phyloP scores from a whole-genome alignment of 2,329 filamentous ascomycete genomes.

The Taxawa tesnikishii region DNA sequence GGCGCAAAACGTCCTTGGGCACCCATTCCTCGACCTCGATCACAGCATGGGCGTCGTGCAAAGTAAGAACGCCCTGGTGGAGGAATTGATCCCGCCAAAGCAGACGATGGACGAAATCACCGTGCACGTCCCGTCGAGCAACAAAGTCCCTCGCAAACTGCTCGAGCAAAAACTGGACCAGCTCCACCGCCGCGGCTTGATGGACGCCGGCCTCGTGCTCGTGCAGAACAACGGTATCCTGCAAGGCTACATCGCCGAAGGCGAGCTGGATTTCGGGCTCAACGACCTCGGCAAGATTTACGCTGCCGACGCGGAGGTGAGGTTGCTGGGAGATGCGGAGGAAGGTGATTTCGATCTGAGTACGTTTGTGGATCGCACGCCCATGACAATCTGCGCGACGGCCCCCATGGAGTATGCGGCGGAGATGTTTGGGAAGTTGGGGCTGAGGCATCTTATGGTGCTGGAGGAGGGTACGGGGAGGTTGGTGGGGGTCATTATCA shows the following conservation, averaged over 20 bases:
- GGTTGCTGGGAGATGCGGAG: slow-evolving; percentile 24
- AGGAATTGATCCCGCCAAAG: slow-evolving; percentile 38
- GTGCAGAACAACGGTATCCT: slow-evolving; percentile 36
- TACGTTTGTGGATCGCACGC: slow-evolving; percentile 42
- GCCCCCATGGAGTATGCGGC: slow-evolving; percentile 47
- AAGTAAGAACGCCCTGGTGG: slow-evolving; percentile 24
- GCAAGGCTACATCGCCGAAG: slow-evolving; percentile 43
- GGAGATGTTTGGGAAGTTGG: slow-evolving; percentile 48
- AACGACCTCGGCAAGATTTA: slow-evolving; percentile 23
- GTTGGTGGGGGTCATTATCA: slow-evolving; percentile 43
- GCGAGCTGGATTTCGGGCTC: slow-evolving; percentile 40
- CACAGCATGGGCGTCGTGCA: slow-evolving; percentile 32
- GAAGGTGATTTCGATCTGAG: slow-evolving; percentile 31
- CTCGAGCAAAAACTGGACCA: slow-evolving; percentile 34
- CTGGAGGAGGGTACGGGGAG: slow-evolving; percentile 38
- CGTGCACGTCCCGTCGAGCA: slow-evolving; percentile 30
- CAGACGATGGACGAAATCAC: slow-evolving; percentile 47
- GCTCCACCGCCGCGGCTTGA: slow-evolving; percentile 37
- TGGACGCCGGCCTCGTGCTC: slow-evolving; percentile 46
- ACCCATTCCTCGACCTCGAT: slow-evolving; percentile 46
- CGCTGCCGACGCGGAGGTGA: slow-evolving; percentile 19
- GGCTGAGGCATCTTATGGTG: slow-evolving; percentile 41
- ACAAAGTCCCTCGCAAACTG: slow-evolving; percentile 28
- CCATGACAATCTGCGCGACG: slow-evolving; percentile 35
- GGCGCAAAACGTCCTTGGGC: slow-evolving; percentile 45